Evolutionary conservation across 148 eudicot genomes (phyloP).

Genomic region (Tetragonia tetragonoides): DNA sequence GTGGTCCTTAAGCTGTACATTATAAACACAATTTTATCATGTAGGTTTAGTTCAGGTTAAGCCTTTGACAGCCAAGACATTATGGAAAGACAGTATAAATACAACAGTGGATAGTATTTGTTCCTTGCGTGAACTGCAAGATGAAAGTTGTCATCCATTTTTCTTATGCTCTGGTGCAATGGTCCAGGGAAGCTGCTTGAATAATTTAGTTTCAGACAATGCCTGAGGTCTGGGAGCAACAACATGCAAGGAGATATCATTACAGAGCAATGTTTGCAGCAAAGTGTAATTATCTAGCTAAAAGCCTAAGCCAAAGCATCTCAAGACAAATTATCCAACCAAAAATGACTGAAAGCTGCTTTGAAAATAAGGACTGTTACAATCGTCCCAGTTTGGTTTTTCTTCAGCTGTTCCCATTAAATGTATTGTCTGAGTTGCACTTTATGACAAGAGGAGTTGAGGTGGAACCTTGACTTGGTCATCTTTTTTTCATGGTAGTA

Average conservation of each 20-base stretch:
- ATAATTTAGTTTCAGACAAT: not conserved
- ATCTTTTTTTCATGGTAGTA: too few species aligned
- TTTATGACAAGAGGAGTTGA: too few species aligned
- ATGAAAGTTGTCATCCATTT: not conserved
- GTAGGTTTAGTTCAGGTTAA: too few species aligned
- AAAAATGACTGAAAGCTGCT: not conserved
- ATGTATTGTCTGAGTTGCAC: not conserved
- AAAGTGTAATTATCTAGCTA: not conserved
- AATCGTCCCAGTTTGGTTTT: not conserved
- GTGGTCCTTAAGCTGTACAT: not conserved
- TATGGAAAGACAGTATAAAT: too few species aligned
- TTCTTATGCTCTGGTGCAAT: not conserved
- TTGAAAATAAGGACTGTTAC: not conserved
- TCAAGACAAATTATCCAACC: not conserved
- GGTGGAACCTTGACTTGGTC: too few species aligned
- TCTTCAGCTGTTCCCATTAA: not conserved
- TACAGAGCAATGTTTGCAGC: not conserved
- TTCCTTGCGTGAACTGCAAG: not conserved
- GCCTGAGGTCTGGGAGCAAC: not conserved
- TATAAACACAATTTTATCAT: not conserved
- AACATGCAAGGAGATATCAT: too few species aligned
- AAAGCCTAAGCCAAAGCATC: constrained; percentile 1
- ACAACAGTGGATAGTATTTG: not conserved
- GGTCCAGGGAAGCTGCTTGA: not conserved
- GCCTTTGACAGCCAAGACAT: not conserved